Evolutionary conservation across 768 basidiomycete genomes (phyloP).

Genomic region (Leucocoprinus birnbaumii): DNA sequence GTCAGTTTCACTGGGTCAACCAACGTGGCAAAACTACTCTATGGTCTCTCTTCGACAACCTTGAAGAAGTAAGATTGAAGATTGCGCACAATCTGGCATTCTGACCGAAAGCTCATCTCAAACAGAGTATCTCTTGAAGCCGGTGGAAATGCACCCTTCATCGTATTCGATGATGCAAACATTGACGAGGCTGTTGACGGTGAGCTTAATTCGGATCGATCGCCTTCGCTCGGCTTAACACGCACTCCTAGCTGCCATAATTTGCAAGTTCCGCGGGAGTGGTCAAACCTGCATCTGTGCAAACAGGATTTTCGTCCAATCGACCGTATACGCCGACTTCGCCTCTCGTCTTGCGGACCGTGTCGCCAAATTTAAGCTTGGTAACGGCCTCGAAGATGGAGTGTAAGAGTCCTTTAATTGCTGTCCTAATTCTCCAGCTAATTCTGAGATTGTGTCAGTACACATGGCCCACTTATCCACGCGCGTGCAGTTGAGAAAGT

Average conservation of each 20-base stretch:
- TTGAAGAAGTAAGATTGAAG: slow-evolving; percentile 67
- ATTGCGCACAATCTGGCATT: not conserved
- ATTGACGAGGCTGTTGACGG: slow-evolving; percentile 90
- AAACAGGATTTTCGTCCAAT: slow-evolving; percentile 92
- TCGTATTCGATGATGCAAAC: slow-evolving; percentile 96
- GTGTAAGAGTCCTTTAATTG: slow-evolving; percentile 45
- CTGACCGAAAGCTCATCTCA: slow-evolving; percentile 1
- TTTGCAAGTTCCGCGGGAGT: slow-evolving; percentile 75
- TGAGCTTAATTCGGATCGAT: slow-evolving; percentile 17
- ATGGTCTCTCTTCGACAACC: slow-evolving; percentile 69
- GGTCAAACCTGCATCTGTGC: slow-evolving; percentile 89
- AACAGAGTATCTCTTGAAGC: slow-evolving; percentile 72
- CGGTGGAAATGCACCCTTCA: slow-evolving; percentile 94
- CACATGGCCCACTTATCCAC: slow-evolving; percentile 96
- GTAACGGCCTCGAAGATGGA: slow-evolving; percentile 78
- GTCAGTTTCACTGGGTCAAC: slow-evolving; percentile 92
- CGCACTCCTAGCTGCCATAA: slow-evolving; percentile 50
- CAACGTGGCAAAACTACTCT: slow-evolving; percentile 72
- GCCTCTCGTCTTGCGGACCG: slow-evolving; percentile 81
- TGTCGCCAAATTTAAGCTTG: slow-evolving; percentile 82
- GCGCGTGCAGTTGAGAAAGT: slow-evolving; percentile 84
- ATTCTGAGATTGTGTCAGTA: slow-evolving; percentile 38
- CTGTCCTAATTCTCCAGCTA: not conserved
- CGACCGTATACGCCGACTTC: slow-evolving; percentile 89
- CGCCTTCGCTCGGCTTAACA: not conserved